phyloP scores from a whole-genome alignment of 352 stramenopile genomes.

The Phytophthora pinifolia region DNA sequence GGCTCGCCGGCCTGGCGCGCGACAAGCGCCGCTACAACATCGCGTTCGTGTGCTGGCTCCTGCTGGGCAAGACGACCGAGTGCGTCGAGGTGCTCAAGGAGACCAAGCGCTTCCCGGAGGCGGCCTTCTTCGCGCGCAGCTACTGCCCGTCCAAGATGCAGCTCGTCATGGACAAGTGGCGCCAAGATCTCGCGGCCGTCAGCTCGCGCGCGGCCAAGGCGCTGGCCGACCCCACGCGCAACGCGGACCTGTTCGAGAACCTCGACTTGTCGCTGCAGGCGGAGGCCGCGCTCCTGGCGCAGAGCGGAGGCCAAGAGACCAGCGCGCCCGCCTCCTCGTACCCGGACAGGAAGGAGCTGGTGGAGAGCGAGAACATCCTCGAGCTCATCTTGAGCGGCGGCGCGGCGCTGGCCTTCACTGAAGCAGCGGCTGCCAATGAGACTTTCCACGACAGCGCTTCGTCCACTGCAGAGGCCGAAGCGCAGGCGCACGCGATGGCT shows the following conservation, averaged over 20 bases:
- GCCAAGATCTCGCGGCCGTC: conserved; percentile 88
- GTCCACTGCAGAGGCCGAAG: conserved; percentile 25
- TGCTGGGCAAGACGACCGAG: conserved; percentile 94
- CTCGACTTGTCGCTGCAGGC: conserved; percentile 94
- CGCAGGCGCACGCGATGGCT: conserved; percentile 23
- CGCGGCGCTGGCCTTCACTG: conserved; percentile 11
- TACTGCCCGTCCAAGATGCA: conserved; percentile 96
- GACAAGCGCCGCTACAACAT: conserved; percentile 94
- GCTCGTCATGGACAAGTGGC: conserved; percentile 97
- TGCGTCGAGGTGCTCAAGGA: conserved; percentile 96
- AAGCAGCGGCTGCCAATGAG: conserved; percentile 10
- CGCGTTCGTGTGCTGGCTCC: conserved; percentile 95
- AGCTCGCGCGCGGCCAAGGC: conserved; percentile 93
- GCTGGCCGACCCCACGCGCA: conserved; percentile 91
- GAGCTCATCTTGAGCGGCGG: conserved; percentile 44
- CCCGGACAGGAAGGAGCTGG: conserved; percentile 55
- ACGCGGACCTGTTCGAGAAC: conserved; percentile 96
- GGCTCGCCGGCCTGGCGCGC: conserved; percentile 87
- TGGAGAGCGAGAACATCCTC: conserved; percentile 67
- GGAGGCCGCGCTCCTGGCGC: conserved; percentile 89
- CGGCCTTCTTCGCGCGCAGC: conserved; percentile 98
- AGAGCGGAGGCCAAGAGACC: conserved; percentile 63
- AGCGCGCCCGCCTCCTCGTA: conserved; percentile 71
- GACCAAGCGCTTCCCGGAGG: conserved; percentile 95
- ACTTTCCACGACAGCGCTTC: conserved; percentile 18